These are phyloP conservation scores for Silene uniflora DNA, from an alignment of 148 eudicot species.

Conservation along the genomic window DNA sequence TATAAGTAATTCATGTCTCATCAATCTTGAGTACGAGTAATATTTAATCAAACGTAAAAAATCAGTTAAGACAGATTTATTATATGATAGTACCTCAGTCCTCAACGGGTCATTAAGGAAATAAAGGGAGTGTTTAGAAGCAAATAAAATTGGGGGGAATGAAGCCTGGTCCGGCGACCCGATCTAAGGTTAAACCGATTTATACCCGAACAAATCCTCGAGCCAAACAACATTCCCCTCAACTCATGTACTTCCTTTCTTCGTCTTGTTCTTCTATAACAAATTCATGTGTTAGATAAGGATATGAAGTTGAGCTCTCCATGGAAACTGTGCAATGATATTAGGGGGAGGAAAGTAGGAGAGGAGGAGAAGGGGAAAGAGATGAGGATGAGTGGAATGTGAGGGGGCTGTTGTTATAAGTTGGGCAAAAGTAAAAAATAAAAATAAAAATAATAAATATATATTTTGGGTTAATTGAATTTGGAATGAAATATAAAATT, in stretches of 20 bases:
- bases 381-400: conserved; percentile 26
- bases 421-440: not conserved
- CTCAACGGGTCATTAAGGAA: not conserved
- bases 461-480: too few relatives aligned
- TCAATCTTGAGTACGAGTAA: too few relatives aligned
- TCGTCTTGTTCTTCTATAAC: not conserved
- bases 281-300: not conserved
- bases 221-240: conserved; percentile 92
- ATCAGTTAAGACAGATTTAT: not conserved
- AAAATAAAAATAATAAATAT: not conserved
- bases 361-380: conserved; percentile 2
- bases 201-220: conserved; percentile 42
- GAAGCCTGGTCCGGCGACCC: conserved; percentile 64
- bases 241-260: conserved; percentile 32
- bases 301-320: conserved; percentile 17
- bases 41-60: not conserved
- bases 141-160: conserved; percentile 47
- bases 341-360: conserved; percentile 31
- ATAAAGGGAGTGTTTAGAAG: conserved; percentile 16
- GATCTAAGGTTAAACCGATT: not conserved
- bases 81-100: not conserved
- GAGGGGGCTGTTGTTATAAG: conserved; percentile 33
- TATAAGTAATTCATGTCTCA: too few relatives aligned
- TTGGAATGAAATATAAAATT: too few relatives aligned
- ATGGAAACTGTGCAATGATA: conserved; percentile 34